A percentile compares a stretch with the other conserved stretches of the same genome.
phyloP scores from a whole-genome alignment of 768 basidiomycete species.

The Psilocybe sp. region DNA sequence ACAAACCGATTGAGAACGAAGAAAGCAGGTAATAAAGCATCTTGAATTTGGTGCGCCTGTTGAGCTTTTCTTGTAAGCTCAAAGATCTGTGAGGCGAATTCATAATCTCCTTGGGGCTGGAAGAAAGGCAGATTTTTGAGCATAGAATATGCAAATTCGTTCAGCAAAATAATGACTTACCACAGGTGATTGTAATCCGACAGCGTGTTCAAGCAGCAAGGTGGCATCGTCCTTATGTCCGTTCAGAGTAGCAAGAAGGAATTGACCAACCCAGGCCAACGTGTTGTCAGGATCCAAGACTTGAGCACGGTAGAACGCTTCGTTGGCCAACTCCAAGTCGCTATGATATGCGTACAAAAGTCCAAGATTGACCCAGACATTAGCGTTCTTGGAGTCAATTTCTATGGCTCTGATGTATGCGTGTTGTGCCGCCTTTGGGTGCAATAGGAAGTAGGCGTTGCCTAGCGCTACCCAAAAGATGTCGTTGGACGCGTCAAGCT shows the following conservation, averaged over 20 bases:
- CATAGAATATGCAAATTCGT: not conserved
- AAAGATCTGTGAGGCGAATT: conserved; percentile 66
- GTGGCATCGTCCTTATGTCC: conserved; percentile 60
- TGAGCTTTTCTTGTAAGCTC: conserved; percentile 17
- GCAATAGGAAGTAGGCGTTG: conserved; percentile 60
- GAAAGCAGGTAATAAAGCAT: conserved; percentile 71
- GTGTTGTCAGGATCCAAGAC: conserved; percentile 89
- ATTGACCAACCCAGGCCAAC: conserved; percentile 89
- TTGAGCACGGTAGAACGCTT: conserved; percentile 85
- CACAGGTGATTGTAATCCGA: conserved; percentile 52
- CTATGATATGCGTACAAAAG: conserved; percentile 78
- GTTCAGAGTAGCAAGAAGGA: conserved; percentile 59
- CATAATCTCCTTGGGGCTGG: conserved; percentile 81
- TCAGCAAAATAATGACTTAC: conserved; percentile 36
- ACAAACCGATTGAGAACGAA: conserved; percentile 79
- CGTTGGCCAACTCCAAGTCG: conserved; percentile 81
- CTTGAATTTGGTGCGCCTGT: conserved; percentile 21
- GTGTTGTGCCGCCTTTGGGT: conserved; percentile 82
- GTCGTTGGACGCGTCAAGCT: conserved; percentile 67
- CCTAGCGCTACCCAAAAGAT: conserved; percentile 84
- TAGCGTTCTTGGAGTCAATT: conserved; percentile 77
- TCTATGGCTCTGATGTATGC: conserved; percentile 89
- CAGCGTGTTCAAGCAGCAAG: conserved; percentile 72
- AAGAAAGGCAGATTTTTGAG: not conserved
- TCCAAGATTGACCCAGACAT: conserved; percentile 85